phyloP scores from a whole-genome alignment of 352 stramenopile genomes.

The Globisporangium acanthophoron region DNA sequence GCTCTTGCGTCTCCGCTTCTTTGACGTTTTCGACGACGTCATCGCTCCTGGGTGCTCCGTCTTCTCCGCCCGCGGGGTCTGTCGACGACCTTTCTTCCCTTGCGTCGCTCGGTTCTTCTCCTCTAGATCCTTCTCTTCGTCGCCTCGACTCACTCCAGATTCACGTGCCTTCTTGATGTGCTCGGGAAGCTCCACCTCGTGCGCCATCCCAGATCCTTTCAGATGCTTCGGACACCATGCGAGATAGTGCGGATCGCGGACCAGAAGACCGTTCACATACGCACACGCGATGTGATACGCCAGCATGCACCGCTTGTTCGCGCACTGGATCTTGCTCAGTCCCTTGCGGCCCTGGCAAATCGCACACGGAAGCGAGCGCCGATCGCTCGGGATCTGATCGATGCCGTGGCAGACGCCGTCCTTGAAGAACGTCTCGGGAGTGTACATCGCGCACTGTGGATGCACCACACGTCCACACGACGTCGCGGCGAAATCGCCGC shows the following conservation, averaged over 20 bases:
- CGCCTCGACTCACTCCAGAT: neutral
- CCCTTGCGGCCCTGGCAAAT: conserved; percentile 60
- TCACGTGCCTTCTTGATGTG: conserved; percentile 41
- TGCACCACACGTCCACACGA: conserved; percentile 58
- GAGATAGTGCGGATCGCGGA: conserved; percentile 55
- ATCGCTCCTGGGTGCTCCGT: conserved; percentile 16
- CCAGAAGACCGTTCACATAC: conserved; percentile 65
- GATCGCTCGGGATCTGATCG: conserved; percentile 42
- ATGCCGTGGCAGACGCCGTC: conserved; percentile 60
- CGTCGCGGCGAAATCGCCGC: conserved; percentile 72
- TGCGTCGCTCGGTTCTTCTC: conserved; percentile 6
- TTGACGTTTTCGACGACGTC: conserved; percentile 36
- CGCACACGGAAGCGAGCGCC: conserved; percentile 41
- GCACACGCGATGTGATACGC: conserved; percentile 73
- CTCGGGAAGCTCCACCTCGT: conserved; percentile 56
- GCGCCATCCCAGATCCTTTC: conserved; percentile 58
- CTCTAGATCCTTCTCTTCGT: conserved; percentile 10
- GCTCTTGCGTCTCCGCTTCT: conserved; percentile 46
- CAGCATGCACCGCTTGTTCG: conserved; percentile 50
- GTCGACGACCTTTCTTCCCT: conserved; percentile 22
- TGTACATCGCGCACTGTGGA: conserved; percentile 80
- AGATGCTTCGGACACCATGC: conserved; percentile 76
- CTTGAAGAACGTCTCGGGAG: conserved; percentile 79
- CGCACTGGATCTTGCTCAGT: conserved; percentile 81
- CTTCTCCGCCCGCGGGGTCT: conserved; percentile 21